Evolutionary conservation across 352 stramenopile species (phyloP), one percentile per base, ranked within the genome.

Genomic region (Globisporangium carolinianum): DNA sequence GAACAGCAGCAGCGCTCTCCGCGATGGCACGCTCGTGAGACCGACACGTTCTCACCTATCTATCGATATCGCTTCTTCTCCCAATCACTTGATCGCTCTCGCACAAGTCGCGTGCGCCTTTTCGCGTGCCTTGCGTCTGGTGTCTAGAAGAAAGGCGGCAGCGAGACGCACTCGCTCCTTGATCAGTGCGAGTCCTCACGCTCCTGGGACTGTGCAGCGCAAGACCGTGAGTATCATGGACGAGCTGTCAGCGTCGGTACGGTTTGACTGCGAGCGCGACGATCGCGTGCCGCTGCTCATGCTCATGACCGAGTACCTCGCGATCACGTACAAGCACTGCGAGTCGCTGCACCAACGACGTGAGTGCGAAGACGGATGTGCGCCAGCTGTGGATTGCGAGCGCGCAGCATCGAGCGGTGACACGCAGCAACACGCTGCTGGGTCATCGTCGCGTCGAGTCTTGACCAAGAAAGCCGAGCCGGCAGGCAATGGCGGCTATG

Each of bases 401-500:
- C 51, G 39, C 15, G 51, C 36, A 7, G 42, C 42, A 17, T 35
- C 32, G 11, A 5, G 15, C 14, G 11, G 12, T 9, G 14, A 32
- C 6, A 43, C 7, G 37, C 54, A 51, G 38, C 56, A 42, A 14
- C 38, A 15, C 11, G 24, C 24, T 32, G 3, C 39, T 12, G 7
- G 7, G 7, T 12, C 51, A 53, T 0, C 47, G 0, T 36, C 43
- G 5, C 66, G 62, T 4, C 65, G 73, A 17, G 35, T 83, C 11
- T 60, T 83, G 10, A 79, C 73, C 9, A 79, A 79, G 54, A 80
- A 80, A 51, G 57, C 66, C 6, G 55, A 64, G 38, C 68, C 68
- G 14, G 60, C 56, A 15, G 55, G 61, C 50, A 83, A 83, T 46
- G 54, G 61, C 37, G 73, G 71, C 10, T 63, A 68, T 18, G 73